Conservation (phyloP, 257 asterid genomes). For the Apocynum venetum region DNA sequence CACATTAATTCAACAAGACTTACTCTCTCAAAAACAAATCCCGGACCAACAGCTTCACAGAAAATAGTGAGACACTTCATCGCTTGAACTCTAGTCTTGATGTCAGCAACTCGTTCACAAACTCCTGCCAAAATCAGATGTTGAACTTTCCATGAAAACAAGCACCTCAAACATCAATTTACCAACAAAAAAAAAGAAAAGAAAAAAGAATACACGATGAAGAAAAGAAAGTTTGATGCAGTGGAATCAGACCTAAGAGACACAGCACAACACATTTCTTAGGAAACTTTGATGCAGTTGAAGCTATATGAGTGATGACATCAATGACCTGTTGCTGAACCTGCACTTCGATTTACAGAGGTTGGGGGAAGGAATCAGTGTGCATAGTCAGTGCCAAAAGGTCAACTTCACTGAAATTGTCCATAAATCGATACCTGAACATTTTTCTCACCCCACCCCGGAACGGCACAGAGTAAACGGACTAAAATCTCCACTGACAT, state of each 20-base stretch:
- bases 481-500: conserved; percentile 77
- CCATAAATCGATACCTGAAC: conserved; percentile 62
- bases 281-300: conserved; percentile 80
- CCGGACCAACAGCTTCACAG: conserved; percentile 98
- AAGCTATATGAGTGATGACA: conserved; percentile 61
- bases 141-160: conserved; percentile 8
- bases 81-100: conserved; percentile 89
- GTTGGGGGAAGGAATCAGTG: conserved; percentile 9
- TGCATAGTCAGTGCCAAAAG: background rate
- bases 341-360: conserved; percentile 36
- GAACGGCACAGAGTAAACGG: conserved; percentile 84
- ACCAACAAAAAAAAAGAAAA: background rate
- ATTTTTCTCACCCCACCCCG: conserved; percentile 98
- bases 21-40: conserved; percentile 92
- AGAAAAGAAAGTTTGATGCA: background rate
- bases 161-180: background rate
- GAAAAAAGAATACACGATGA: background rate
- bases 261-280: conserved; percentile 92
- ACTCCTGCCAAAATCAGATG: conserved; percentile 51
- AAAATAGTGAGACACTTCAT: conserved; percentile 92
- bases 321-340: conserved; percentile 96
- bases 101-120: conserved; percentile 96
- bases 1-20: conserved; percentile 18
- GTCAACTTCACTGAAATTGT: conserved; percentile 5
- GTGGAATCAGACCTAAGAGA: conserved; percentile 52